Evolutionary conservation across 805 yeast genomes (phyloP).

Genomic region (Komagataella phaffii): DNA sequence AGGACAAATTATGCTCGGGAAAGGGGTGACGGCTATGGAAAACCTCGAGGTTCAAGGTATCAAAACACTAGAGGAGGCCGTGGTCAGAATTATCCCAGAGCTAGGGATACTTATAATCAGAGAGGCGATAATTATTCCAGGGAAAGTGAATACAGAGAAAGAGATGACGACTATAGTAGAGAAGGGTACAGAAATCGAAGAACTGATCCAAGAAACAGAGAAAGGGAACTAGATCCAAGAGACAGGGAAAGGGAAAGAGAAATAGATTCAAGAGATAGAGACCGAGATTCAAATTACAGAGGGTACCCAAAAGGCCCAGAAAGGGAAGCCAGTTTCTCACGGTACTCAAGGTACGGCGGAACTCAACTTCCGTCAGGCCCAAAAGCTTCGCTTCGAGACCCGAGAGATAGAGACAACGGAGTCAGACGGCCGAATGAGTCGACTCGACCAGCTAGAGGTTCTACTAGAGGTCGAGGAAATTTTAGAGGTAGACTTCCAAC

Average conservation of each 20-base stretch:
- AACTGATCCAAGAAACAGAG: not conserved
- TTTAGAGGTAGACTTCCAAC: constrained; percentile 1
- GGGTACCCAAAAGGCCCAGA: not conserved
- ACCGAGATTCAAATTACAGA: not conserved
- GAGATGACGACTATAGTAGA: constrained; percentile 1
- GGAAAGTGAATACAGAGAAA: constrained; percentile 1
- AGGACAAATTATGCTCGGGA: not conserved
- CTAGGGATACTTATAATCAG: not conserved
- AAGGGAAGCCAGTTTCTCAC: not conserved
- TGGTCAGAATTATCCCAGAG: not conserved
- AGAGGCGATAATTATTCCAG: not conserved
- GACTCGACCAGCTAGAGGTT: not conserved
- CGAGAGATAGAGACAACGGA: not conserved
- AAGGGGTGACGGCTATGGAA: not conserved
- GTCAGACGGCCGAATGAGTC: not conserved
- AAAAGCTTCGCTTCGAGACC: not conserved
- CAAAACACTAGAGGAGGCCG: not conserved
- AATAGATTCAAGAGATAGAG: not conserved
- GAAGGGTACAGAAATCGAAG: constrained; percentile 1
- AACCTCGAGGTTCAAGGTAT: not conserved
- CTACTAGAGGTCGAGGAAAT: not conserved
- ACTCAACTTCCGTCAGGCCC: not conserved
- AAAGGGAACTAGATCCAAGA: not conserved
- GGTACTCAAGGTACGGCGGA: not conserved
- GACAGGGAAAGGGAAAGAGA: constrained; percentile 1